Percentiles rank a stretch among this genome's conserved stretches.
Evolutionary conservation across 1,284 basidiomycete species (phyloP).

Genomic region (Ceratobasidium theobromae): DNA sequence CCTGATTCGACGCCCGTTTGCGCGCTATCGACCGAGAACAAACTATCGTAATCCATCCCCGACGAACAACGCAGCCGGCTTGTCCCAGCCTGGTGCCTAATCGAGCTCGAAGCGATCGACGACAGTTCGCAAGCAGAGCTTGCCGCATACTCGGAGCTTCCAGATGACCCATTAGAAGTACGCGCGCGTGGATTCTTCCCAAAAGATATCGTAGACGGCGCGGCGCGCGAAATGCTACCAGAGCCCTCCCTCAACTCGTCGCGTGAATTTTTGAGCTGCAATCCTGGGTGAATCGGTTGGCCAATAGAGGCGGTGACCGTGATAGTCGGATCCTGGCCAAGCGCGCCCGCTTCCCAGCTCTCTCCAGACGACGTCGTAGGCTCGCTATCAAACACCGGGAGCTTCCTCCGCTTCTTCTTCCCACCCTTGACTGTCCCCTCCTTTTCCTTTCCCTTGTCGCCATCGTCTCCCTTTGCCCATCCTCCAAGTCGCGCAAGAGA

Average conservation of each 20-base stretch:
- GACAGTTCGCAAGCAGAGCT: constrained; percentile 40
- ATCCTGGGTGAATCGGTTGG: not conserved
- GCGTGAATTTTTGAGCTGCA: constrained; percentile 40
- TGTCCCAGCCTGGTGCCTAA: too few species aligned
- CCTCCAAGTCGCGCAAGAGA: constrained; percentile 69
- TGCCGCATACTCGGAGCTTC: constrained; percentile 52
- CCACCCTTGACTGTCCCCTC: constrained; percentile 39
- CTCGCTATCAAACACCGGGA: constrained; percentile 19
- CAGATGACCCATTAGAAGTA: constrained; percentile 19
- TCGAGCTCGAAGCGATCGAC: not conserved
- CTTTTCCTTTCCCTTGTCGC: constrained; percentile 33
- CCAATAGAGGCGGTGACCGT: not conserved
- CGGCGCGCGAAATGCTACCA: constrained; percentile 64
- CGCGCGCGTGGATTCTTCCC: constrained; percentile 16
- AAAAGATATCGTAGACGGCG: constrained; percentile 49
- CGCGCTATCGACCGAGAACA: not conserved
- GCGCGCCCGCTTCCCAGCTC: constrained; percentile 39
- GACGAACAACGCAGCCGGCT: not conserved
- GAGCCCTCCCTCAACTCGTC: constrained; percentile 48
- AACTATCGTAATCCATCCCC: not conserved
- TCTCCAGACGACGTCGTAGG: constrained; percentile 36
- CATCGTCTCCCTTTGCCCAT: constrained; percentile 57
- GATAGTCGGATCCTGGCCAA: constrained; percentile 6
- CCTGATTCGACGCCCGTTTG: not conserved
- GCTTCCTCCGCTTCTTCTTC: constrained; percentile 37